Base-by-base conservation (phyloP, 805 yeast species). In the Kodamaea sagamina region DNA sequence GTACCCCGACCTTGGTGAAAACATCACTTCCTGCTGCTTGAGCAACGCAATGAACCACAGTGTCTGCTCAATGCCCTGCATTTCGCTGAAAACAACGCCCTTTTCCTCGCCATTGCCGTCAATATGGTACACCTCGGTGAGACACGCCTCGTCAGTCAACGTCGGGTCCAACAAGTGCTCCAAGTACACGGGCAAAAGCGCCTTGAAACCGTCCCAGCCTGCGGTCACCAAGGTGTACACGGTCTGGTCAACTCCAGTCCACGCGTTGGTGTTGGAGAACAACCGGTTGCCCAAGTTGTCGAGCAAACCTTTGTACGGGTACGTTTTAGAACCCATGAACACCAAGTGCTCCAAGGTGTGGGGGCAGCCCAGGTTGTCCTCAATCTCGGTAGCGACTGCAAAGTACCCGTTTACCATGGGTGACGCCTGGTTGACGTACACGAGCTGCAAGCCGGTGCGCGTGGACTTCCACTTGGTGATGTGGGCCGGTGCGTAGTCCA, bases 211-310 rank as follows among this genome's bases (percentile, higher is more conserved):
- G 44, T 87, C 88, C 96, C 97, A 90, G 7, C 98, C 98, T 1
- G 98, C 98, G 28, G 95, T 82, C 6, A 85, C 77, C 43, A 93
- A 71, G 2, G 97, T 89, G 55, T 93, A 93, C 1, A 89, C 97
- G 0, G 99, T 93, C 59, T 88, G 95, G 64, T 93, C 98, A 4
- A 93, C 88, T 0, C 85, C 89, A 0, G 99, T 93, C 97, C 97
- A 90, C 0, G 99, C 99, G 58, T 93, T 93, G 0, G 98, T 93
- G 4, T 81, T 74, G 1, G 96, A 85, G 63, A 84, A 86, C 48
- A 89, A 82, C 44, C 86, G 67, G 57, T 89, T 88, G 4, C 97
- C 96, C 40, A 90, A 74, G 8, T 82, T 82, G 58, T 93, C 99
- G 37, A 93, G 69, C 38, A 90, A 70, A 6, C 99, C 98, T 63